Conservation (phyloP, 345 rosid species). For the Tarenaya hassleriana region DNA sequence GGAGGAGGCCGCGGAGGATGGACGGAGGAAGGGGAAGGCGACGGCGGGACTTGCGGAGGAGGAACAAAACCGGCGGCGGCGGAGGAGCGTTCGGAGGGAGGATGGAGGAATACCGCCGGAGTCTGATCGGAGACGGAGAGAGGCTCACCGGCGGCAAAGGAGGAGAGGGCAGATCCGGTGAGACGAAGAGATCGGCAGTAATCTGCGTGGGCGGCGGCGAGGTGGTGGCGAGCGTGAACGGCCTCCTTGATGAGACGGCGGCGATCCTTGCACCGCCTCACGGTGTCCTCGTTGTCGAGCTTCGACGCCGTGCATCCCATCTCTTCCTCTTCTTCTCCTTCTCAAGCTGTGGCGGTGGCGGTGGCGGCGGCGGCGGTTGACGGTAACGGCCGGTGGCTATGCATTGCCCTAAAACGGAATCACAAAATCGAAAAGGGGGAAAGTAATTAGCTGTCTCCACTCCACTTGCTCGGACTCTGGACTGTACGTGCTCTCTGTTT, state of each 20-base stretch:
- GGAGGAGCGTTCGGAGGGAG: slow-evolving; percentile 19
- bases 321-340: slow-evolving; percentile 5
- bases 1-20: slow-evolving; percentile 41
- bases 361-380: not conserved
- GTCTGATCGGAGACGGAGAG: slow-evolving; percentile 75
- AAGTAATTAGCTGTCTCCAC: slow-evolving; percentile 23
- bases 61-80: slow-evolving; percentile 13
- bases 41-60: slow-evolving; percentile 35
- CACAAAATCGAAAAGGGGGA: slow-evolving; percentile 7
- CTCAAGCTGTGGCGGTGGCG: not conserved
- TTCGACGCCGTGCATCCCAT: slow-evolving; percentile 96
- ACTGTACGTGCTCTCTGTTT: slow-evolving; percentile 19
- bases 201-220: slow-evolving; percentile 91
- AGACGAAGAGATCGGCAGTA: slow-evolving; percentile 81
- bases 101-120: slow-evolving; percentile 69
- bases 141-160: slow-evolving; percentile 73
- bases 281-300: slow-evolving; percentile 90
- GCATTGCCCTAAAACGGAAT: not conserved
- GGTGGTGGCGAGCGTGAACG: slow-evolving; percentile 71
- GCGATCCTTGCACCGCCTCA: slow-evolving; percentile 88
- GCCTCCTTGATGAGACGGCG: slow-evolving; percentile 94
- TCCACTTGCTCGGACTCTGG: slow-evolving; percentile 24
- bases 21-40: slow-evolving; percentile 40
- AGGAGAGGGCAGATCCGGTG: slow-evolving; percentile 81
- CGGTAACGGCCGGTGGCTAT: not conserved